Conservation (phyloP, 805 yeast genomes). For the Nakazawaea anatomiae region DNA sequence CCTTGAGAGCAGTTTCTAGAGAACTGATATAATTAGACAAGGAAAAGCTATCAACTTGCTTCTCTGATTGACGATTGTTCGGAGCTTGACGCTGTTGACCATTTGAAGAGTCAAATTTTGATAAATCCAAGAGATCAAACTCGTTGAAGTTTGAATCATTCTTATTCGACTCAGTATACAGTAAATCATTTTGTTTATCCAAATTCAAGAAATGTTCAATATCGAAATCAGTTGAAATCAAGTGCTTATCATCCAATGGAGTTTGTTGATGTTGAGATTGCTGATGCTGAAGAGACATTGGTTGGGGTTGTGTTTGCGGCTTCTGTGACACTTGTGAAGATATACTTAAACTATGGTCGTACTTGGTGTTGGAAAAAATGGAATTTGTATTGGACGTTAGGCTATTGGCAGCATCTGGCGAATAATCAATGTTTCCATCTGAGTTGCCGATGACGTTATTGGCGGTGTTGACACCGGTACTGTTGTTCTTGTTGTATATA, state of each 20-base stretch:
- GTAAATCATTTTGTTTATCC: slow-evolving; percentile 18
- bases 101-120: slow-evolving; percentile 15
- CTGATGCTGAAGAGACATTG: slow-evolving; percentile 1
- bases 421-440: slow-evolving; percentile 9
- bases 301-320: slow-evolving; percentile 4
- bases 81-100: too few species aligned
- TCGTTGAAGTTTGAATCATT: slow-evolving; percentile 11
- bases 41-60: slow-evolving; percentile 10
- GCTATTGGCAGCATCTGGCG: slow-evolving; percentile 20
- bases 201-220: slow-evolving; percentile 26
- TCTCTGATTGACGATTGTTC: slow-evolving; percentile 8
- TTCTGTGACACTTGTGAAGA: slow-evolving; percentile 11
- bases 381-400: slow-evolving; percentile 15
- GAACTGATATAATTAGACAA: slow-evolving; percentile 25
- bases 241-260: background rate
- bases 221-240: slow-evolving; percentile 15
- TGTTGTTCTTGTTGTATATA: slow-evolving; percentile 14
- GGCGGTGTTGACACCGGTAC: background rate
- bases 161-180: background rate
- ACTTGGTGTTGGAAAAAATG: slow-evolving; percentile 14
- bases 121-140: slow-evolving; percentile 21
- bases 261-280: background rate
- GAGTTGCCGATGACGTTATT: background rate
- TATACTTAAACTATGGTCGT: slow-evolving; percentile 10
- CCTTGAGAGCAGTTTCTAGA: slow-evolving; percentile 25